Evolutionary conservation across 2,329 filamentous ascomycete genomes (phyloP).

Genomic region (Colletotrichum siamense): DNA sequence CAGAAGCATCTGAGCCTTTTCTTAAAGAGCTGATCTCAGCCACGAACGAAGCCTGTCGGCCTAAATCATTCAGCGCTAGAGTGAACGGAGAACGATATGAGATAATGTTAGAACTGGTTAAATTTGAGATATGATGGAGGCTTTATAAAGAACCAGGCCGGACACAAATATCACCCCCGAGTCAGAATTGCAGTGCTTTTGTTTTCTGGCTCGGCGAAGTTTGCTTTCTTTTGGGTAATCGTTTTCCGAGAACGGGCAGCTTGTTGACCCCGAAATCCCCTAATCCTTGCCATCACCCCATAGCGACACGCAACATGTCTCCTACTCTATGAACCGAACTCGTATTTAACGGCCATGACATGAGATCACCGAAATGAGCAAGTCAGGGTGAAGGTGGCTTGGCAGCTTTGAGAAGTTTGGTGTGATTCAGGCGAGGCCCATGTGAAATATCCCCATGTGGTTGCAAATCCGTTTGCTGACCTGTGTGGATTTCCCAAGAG

Average conservation of each 20-base stretch:
- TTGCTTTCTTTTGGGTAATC: not conserved
- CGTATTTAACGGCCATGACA: not conserved
- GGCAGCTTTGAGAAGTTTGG: not conserved
- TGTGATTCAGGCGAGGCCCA: not conserved
- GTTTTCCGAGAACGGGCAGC: not conserved
- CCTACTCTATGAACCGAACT: not conserved
- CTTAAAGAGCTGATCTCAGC: not conserved
- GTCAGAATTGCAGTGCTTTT: too few species aligned
- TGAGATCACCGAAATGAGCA: not conserved
- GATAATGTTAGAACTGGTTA: too few species aligned
- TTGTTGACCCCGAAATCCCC: not conserved
- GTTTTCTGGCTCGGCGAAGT: not conserved
- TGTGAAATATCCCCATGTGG: not conserved
- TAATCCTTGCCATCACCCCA: not conserved
- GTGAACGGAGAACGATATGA: too few species aligned
- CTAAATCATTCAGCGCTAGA: too few species aligned
- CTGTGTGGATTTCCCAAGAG: not conserved
- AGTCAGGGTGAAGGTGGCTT: not conserved
- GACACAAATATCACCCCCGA: too few species aligned
- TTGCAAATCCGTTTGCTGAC: rapidly evolving
- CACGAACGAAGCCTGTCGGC: not conserved
- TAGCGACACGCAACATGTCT: not conserved
- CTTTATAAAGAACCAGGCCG: too few species aligned
- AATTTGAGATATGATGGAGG: too few species aligned
- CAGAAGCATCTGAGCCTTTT: not conserved